Base-by-base conservation (phyloP, 768 basidiomycete species). In the Suillus cothurnatus region DNA sequence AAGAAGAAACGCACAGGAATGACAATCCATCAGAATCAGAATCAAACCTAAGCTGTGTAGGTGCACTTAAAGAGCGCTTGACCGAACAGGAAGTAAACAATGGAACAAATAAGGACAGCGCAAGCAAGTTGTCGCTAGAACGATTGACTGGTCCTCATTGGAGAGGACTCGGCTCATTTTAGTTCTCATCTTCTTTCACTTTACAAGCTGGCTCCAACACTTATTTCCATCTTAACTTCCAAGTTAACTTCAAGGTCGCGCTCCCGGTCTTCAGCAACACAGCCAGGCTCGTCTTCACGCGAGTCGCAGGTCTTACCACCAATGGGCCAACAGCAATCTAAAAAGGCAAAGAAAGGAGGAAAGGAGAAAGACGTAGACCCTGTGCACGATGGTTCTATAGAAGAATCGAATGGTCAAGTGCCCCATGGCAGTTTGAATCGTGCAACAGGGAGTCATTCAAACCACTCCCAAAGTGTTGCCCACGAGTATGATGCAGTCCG, bases 291-390 rank as follows among this genome's bases (percentile, higher is more conserved):
- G 19, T 80, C 81, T 2, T 61, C 78, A 1, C 49, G 75, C 43
- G 64, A 75, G 36, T 67, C 80, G 45, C 76, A 76, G 74, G 76
- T 80, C 69, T 75, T 81, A 67, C 81, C 81, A 66, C 83, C 81
- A 72, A 92, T 93, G 90, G 92, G 92, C 80, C 92, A 93, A 77
- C 89, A 91, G 80, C 86, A 88, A 73, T 93, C 91, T 69, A 93
- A 90, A 84, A 92, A 89, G 84, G 79, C 85, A 70, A 90, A 86
- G 84, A 91, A 89, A 80, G 77, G 80, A 61, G 77, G 80, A 64
- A 92, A 88, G 78, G 92, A 92, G 76, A 87, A 59, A 39, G 89
- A 88, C 70, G 85, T 81, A 73, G 85, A 89, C 52, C 67, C 77
- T 49, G 68, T 78, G 36, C 77, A 79, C 57, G 84, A 85, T 68